Evolutionary conservation across 2,329 filamentous ascomycete genomes (phyloP).

Genomic region (Boeremia lycopersici): DNA sequence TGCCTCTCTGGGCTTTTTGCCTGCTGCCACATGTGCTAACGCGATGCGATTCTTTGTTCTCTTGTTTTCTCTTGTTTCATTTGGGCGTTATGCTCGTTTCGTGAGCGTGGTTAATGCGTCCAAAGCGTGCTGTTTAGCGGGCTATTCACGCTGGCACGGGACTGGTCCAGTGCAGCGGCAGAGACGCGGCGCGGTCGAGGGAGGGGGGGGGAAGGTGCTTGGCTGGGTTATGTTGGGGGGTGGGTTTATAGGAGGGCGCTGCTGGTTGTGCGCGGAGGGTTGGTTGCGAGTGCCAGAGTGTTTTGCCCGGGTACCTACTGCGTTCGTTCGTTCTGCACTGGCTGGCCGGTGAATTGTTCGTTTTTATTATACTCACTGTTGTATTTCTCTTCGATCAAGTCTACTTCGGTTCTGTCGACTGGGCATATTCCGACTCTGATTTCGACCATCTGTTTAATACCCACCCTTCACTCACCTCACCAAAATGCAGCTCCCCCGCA

Average conservation of each 20-base stretch:
- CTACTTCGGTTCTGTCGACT: no score
- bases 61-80: no score
- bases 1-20: conserved; percentile 12
- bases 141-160: no score
- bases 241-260: conserved; percentile 18
- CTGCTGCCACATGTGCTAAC: no score
- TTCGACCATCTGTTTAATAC: conserved; percentile 12
- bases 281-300: conserved; percentile 10
- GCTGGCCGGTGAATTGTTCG: conserved; percentile 17
- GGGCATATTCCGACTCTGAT: no score
- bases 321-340: conserved; percentile 14
- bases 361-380: not conserved
- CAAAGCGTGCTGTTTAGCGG: conserved; percentile 1
- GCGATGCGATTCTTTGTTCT: no score
- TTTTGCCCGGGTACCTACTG: not conserved
- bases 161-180: conserved; percentile 9
- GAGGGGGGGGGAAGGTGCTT: not conserved
- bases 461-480: not conserved
- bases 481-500: conserved; percentile 34
- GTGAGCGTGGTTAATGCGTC: conserved; percentile 10
- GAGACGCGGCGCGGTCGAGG: conserved; percentile 23
- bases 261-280: conserved; percentile 11
- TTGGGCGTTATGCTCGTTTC: not conserved
- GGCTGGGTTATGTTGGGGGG: conserved; percentile 5
- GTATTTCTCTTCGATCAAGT: not conserved